Evolutionary conservation across 768 basidiomycete species (phyloP), one percentile per base, ranked within the genome.

Genomic region (Pleurotus tuoliensis): DNA sequence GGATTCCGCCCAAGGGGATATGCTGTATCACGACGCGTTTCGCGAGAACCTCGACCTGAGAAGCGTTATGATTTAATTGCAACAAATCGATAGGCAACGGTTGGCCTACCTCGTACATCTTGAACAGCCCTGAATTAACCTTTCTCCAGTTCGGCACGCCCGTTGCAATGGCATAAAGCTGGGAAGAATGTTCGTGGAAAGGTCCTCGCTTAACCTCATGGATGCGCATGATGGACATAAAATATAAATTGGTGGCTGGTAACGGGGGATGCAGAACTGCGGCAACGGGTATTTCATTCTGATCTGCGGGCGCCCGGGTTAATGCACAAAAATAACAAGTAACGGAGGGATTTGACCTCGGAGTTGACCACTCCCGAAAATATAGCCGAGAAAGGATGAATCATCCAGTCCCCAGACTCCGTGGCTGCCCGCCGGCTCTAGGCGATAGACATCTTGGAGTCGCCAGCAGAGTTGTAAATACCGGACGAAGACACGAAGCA

Each of bases 391-490:
- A 71, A 96, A 95, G 51, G 78, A 81, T 54, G 88, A 96, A 67
- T 97, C 95, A 64, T 98, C 95, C 38, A 98, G 73, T 1, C 95
- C 97, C 97, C 96, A 99, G 0, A 98, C 96, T 3, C 97, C 97
- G 67, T 98, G 95, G 60, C 92, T 95, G 6, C 97, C 97, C 2
- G 97, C 97, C 4, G 95, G 94, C 70, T 98, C 96, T 8, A 99
- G 83, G 48, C 78, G 83, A 69, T 98, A 99, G 30, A 83, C 81
- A 60, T 94, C 90, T 67, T 98, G 94, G 13, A 98, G 77, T 56
- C 79, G 81, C 84, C 92, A 94, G 59, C 88, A 90, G 34, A 98
- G 77, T 34, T 79, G 77, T 43, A 94, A 72, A 67, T 99, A 99
- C 44, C 88, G 83, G 24, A 81, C 66, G 62, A 91, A 92, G 11